phyloP scores from a whole-genome alignment of 306 rosid species.

The Sesbania bispinosa region DNA sequence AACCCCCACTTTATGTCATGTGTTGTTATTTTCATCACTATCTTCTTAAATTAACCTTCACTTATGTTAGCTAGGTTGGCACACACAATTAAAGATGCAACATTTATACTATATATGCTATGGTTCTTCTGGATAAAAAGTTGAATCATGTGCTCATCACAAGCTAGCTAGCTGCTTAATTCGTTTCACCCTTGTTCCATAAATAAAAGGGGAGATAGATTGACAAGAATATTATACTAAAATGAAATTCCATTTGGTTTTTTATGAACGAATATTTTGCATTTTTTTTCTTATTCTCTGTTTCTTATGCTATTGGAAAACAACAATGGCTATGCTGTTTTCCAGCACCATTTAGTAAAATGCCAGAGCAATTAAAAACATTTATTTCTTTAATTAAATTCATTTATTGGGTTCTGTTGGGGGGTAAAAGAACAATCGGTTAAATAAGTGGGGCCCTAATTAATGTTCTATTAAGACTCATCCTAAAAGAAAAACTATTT shows the following conservation, averaged over 20 bases:
- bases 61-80: constrained; percentile 26
- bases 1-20: background rate
- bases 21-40: constrained; percentile 34
- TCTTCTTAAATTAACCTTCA: constrained; percentile 31
- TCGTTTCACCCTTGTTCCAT: constrained; percentile 13
- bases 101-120: background rate
- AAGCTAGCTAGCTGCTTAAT: constrained; percentile 4
- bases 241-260: background rate
- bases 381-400: no score
- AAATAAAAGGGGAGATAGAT: background rate
- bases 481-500: no score
- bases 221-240: background rate
- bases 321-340: background rate
- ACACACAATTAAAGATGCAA: constrained; percentile 26
- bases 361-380: no score
- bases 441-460: no score
- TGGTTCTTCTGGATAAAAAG: constrained; percentile 18
- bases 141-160: constrained; percentile 26
- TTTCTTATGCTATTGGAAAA: background rate
- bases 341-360: background rate
- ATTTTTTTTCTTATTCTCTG: background rate
- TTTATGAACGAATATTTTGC: constrained; percentile 1
- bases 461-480: no score
- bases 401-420: no score
- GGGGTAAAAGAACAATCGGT: no score